A percentile compares a stretch with the other conserved stretches of the same genome.
These are phyloP conservation scores for Striga asiatica DNA, from an alignment of 257 asterid species.

Conservation along the genomic window DNA sequence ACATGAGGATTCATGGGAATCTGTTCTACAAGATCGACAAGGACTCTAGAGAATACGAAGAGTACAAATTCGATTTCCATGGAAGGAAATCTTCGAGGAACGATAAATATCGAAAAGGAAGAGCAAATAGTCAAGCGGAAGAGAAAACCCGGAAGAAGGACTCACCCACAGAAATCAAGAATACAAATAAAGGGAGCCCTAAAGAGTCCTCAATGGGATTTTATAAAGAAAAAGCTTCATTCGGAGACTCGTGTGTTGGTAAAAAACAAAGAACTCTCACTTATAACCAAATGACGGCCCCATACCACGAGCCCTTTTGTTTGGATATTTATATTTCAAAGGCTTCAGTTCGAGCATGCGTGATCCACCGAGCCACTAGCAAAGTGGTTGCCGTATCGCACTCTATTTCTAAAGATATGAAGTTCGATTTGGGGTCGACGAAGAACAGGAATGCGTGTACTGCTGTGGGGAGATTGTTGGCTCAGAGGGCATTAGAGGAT, in stretches of 20 bases:
- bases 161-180: conserved; percentile 21
- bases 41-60: conserved; percentile 75
- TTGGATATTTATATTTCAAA: conserved; percentile 58
- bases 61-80: conserved; percentile 53
- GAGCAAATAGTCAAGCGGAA: too few species aligned
- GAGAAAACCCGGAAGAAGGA: conserved; percentile 24
- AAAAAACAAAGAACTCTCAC: conserved; percentile 50
- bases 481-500: conserved; percentile 73
- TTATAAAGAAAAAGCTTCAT: conserved; percentile 5
- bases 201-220: background rate
- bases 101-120: conserved; percentile 20
- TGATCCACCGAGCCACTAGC: conserved; percentile 77
- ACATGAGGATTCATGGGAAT: conserved; percentile 63
- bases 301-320: conserved; percentile 85
- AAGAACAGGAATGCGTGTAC: conserved; percentile 60
- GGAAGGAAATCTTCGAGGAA: conserved; percentile 39
- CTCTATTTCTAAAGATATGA: conserved; percentile 87
- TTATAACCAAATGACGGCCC: conserved; percentile 67
- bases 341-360: conserved; percentile 74
- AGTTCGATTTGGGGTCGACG: conserved; percentile 59
- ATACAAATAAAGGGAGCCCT: conserved; percentile 10
- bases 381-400: conserved; percentile 72
- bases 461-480: conserved; percentile 52
- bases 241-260: conserved; percentile 16
- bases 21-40: conserved; percentile 74